phyloP scores from a whole-genome alignment of 2,329 filamentous ascomycete genomes.

The Aspergillus sp. region DNA sequence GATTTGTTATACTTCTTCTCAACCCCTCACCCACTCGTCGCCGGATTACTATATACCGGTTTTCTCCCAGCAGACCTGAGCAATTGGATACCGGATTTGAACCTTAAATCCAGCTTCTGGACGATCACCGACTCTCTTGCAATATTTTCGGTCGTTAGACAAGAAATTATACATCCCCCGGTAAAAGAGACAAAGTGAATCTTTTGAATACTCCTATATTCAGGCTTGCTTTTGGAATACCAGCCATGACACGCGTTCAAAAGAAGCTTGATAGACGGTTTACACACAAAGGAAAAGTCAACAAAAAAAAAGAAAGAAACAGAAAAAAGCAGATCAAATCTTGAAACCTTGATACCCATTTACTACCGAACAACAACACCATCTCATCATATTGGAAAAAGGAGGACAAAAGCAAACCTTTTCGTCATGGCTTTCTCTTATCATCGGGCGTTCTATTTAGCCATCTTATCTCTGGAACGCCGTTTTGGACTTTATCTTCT shows the following conservation, averaged over 20 bases:
- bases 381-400: background rate
- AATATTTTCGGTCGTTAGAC: background rate
- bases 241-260: background rate
- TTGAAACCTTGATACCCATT: background rate
- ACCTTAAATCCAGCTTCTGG: background rate
- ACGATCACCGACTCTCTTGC: background rate
- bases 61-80: background rate
- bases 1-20: background rate
- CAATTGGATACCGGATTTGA: background rate
- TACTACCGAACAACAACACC: background rate
- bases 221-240: background rate
- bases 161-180: background rate
- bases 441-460: background rate
- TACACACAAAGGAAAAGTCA: background rate
- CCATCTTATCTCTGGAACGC: background rate
- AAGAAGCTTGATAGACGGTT: conserved; percentile 1
- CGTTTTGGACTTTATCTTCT: background rate
- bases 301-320: background rate
- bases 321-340: background rate
- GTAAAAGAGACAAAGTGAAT: background rate
- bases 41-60: background rate
- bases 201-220: background rate
- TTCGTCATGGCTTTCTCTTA: background rate
- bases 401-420: background rate
- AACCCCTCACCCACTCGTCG: background rate